Percentiles rank a stretch among this genome's conserved stretches.
Conservation (phyloP, 106 monocot genomes). For the Dioscorea alata region DNA sequence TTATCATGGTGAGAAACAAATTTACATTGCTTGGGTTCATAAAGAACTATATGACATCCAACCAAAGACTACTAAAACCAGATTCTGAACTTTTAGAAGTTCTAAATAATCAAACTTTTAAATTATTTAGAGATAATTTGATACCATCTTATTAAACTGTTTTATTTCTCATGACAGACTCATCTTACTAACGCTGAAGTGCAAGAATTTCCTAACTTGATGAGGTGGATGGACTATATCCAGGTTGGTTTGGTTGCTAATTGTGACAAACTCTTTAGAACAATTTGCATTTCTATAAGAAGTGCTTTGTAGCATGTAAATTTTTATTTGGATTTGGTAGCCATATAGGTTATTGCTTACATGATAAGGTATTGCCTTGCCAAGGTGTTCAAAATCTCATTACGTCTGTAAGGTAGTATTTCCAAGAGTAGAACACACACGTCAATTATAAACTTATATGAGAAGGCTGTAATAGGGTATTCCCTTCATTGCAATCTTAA, state of each 20-base stretch:
- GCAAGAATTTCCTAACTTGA: slow-evolving; percentile 47
- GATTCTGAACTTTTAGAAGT: not conserved
- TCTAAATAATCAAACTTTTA: not conserved
- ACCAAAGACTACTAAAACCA: too few species aligned
- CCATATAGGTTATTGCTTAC: too few species aligned
- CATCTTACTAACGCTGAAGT: slow-evolving; percentile 33
- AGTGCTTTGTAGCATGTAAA: too few species aligned
- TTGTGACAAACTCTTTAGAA: not conserved
- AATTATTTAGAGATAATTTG: not conserved
- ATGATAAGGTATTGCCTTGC: too few species aligned
- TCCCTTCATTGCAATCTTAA: too few species aligned
- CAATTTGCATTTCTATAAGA: not conserved
- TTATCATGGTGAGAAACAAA: not conserved
- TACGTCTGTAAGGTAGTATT: too few species aligned
- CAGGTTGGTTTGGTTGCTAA: slow-evolving; percentile 56
- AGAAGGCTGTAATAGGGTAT: too few species aligned
- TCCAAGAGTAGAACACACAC: too few species aligned
- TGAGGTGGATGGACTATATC: slow-evolving; percentile 94
- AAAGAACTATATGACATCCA: not conserved
- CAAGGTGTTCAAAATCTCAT: too few species aligned
- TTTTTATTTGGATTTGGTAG: too few species aligned
- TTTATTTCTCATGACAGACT: slow-evolving; percentile 30
- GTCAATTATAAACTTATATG: too few species aligned
- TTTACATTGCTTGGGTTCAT: not conserved
- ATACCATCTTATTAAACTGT: not conserved